Conservation (phyloP, 225 moss, liverwort and hornwort species). For the Neckera pumila region DNA sequence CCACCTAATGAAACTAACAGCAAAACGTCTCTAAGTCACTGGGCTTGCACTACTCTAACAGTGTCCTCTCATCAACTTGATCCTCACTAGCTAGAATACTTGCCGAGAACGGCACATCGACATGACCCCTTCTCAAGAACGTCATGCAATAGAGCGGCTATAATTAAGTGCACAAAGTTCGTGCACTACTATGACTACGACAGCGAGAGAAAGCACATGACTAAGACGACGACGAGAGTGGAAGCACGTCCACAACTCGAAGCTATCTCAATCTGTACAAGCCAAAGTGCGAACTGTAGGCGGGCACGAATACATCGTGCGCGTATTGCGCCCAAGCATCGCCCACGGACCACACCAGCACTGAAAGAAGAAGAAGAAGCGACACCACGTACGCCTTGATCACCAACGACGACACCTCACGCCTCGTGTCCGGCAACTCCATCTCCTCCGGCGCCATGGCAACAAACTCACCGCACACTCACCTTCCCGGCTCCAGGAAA, state of each 20-base stretch:
- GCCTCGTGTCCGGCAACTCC: slow-evolving; percentile 9
- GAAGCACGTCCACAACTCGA: not conserved
- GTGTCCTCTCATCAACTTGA: not conserved
- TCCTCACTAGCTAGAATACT: not conserved
- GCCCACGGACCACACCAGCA: slow-evolving; percentile 27
- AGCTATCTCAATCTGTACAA: not conserved
- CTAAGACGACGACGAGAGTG: no score
- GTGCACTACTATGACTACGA: not conserved
- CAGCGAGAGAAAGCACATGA: not conserved
- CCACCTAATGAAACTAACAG: not conserved
- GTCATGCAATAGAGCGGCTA: not conserved
- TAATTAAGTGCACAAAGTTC: not conserved
- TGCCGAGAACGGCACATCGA: not conserved
- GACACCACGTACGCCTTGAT: slow-evolving; percentile 40
- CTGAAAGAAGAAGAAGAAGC: slow-evolving; percentile 20
- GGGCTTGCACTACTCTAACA: not conserved
- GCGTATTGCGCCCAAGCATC: slow-evolving; percentile 28
- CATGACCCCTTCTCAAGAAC: not conserved
- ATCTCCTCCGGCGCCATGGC: not conserved
- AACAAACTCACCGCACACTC: not conserved
- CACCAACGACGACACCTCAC: slow-evolving; percentile 12
- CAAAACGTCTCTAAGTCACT: not conserved
- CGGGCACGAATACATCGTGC: not conserved
- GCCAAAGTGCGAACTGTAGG: not conserved
- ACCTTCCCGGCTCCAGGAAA: not conserved